A percentile compares a stretch with the other conserved stretches of the same genome.
Conservation (phyloP, 2,329 filamentous ascomycete species). For the Biscogniauxia sp. region DNA sequence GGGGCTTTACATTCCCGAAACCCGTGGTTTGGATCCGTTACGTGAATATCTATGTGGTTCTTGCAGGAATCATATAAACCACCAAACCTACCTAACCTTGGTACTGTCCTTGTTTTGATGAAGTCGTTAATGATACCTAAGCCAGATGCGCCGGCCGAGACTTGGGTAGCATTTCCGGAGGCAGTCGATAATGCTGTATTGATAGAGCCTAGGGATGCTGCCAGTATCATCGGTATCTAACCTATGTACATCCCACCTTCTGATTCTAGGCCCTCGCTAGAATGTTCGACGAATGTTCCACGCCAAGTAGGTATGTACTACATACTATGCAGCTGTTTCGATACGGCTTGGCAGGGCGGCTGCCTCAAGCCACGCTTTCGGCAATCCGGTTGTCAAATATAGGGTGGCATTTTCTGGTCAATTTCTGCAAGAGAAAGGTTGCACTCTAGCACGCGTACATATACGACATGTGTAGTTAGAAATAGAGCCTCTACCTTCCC, state of each 20-base stretch:
- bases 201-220: background rate
- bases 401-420: background rate
- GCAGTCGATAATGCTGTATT: no score
- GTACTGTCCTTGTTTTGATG: no score
- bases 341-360: background rate
- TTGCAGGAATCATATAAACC: no score
- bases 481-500: slow-evolving; percentile 6
- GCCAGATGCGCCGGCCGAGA: no score
- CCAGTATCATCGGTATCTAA: no score
- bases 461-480: background rate
- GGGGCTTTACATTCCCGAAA: no score
- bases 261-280: background rate
- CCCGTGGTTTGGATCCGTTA: no score
- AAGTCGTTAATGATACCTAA: no score
- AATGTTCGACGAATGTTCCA: background rate
- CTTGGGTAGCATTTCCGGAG: no score
- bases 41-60: no score
- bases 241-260: background rate
- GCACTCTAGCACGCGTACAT: background rate
- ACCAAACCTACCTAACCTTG: no score
- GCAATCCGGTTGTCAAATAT: background rate
- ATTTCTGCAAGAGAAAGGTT: background rate
- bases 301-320: no score
- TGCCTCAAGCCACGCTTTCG: background rate
- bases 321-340: background rate